Evolutionary conservation across 108 stramenopile species (phyloP), one percentile per base, ranked within the genome.

Genomic region (Nitzschia sp.): DNA sequence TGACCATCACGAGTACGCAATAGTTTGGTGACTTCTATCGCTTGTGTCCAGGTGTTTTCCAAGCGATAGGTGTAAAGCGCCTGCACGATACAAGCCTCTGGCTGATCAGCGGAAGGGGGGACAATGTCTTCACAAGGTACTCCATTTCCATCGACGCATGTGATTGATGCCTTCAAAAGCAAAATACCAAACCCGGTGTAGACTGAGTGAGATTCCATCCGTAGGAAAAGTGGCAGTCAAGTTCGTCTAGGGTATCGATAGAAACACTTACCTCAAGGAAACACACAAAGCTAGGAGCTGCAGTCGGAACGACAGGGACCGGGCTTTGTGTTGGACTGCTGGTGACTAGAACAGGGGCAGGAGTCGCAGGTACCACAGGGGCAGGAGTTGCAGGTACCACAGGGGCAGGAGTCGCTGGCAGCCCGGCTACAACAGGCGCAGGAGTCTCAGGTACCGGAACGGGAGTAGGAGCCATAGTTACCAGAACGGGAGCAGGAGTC

Each of bases 51-150:
- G n/a, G 13, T 24, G 24, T 68, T 68, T n/a, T 13, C 27, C 25
- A 68, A 11, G 11, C 2, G 2, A 26, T 68, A 68, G 6, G 46
- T 56, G 54, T 68, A 68, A 3, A 31, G 3, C 2, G 56, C 38
- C n/a, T 31, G 54, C 2, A 56, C 24, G 21, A 21, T 36, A 25
- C 66, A 68, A 11, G n/a, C 8, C 33, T 34, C 55, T 25, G 66
- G 66, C 3, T 35, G 55, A 18, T 30, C 21, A 11, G 17, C 32
- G 15, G 15, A 13, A 28, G 68, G 57, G 5, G 23, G 3, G 6
- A 26, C 19, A 31, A 70, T 4, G 3, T 70, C 30, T 21, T 25
- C 19, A 25, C 68, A 70, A 17, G 56, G 68, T 31, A 70, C 26
- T 29, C 58, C 58, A 31, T 25, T 35, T 2, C 6, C 38, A 19